phyloP scores from a whole-genome alignment of 345 rosid species.

The Boechera stricta region DNA sequence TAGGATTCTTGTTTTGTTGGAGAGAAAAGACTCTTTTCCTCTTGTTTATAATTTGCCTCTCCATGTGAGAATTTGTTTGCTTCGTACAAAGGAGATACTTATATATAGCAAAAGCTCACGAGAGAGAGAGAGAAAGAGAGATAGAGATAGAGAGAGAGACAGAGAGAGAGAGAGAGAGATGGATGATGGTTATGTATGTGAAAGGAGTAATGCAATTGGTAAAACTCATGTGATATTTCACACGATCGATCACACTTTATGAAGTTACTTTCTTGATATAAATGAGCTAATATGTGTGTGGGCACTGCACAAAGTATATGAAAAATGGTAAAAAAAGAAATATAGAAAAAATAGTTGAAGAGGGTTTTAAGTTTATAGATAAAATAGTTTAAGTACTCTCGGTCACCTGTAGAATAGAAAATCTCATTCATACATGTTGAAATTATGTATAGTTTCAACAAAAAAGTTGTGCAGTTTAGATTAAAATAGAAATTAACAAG shows the following conservation, averaged over 20 bases:
- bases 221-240: constrained; percentile 18
- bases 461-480: too few relatives aligned
- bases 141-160: background rate
- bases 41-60: constrained; percentile 39
- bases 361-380: background rate
- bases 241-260: constrained; percentile 14
- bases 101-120: constrained; percentile 12
- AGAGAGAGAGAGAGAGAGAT: background rate
- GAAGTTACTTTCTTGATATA: constrained; percentile 23
- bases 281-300: constrained; percentile 13
- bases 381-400: too few relatives aligned
- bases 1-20: constrained; percentile 38
- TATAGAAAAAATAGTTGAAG: background rate
- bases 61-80: constrained; percentile 38
- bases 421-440: too few relatives aligned
- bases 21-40: constrained; percentile 41
- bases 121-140: background rate
- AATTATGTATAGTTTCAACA: too few relatives aligned
- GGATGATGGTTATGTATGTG: background rate
- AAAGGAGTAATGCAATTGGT: constrained; percentile 11
- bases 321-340: background rate
- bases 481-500: too few relatives aligned
- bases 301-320: background rate
- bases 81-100: constrained; percentile 10
- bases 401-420: too few relatives aligned